Base-by-base conservation (phyloP, 2,329 filamentous ascomycete genomes). In the Microsporum ferrugineum region DNA sequence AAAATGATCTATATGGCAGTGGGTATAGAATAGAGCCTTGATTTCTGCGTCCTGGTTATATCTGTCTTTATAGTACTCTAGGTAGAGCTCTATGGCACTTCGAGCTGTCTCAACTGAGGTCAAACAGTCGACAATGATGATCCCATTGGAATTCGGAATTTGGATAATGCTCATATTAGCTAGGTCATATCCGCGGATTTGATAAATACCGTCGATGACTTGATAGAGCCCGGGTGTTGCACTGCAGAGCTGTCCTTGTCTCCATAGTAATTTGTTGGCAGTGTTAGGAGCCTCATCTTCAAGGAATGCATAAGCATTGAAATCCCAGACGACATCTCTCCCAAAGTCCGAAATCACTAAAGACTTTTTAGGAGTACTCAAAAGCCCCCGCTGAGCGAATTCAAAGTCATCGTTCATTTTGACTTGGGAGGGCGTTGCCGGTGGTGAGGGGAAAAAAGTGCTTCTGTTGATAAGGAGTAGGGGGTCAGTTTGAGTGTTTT, bases 101-200 rank as follows among this genome's bases (percentile, higher is more conserved):
- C 64, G 63, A 2, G 71, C 74, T 34, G 68, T 71, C 64, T 78
- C 75, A 14, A 62, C 62, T 0, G 71, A 75, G 2, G 69, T 71
- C 2, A 78, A 65, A 4, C 70, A 69, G 62, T 78, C 76, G 49
- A 78, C 71, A 17, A 77, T 65, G 55, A 77, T 70, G 58, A 77
- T 65, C 4, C 73, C 72, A 56, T 66, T 66, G 12, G 69, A 63
- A n/a, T 23, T 23, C 1, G 68, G 69, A 34, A 8, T 29, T 14
- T 12, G 6, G 27, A 34, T 39, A 63, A 77, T 72, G 1, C 17
- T 23, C 17, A 23, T 23, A 23, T 23, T 23, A 23, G 17, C 17
- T 23, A 23, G 1, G 17, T 23, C 17, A 23, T 23, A 66, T 2
- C 71, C 75, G 36, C 74, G 73, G 10, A 77, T 65, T 64, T 78